phyloP scores from a whole-genome alignment of 176 grass and related monocot species.

The Avena eriantha region DNA sequence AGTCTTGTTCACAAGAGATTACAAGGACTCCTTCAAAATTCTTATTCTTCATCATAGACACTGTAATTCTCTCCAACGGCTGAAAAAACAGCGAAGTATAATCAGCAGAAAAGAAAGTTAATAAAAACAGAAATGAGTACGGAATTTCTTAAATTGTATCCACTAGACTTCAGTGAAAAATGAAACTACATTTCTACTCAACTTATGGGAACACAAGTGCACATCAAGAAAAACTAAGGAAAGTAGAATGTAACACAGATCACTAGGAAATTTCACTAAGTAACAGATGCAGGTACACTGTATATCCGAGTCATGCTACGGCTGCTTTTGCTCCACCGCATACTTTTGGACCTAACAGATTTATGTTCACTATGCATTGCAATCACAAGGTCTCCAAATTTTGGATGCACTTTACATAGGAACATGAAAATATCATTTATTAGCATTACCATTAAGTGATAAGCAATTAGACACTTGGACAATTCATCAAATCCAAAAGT shows the following conservation, averaged over 20 bases:
- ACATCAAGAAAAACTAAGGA: neutral
- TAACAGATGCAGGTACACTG: neutral
- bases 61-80: constrained; percentile 46
- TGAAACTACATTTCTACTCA: neutral
- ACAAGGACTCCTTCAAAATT: constrained; percentile 57
- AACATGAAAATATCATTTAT: constrained; percentile 11
- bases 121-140: constrained; percentile 4
- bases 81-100: constrained; percentile 42
- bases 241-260: neutral
- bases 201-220: neutral
- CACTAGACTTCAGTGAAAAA: neutral
- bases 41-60: constrained; percentile 52
- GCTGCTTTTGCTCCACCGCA: neutral
- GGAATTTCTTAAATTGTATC: neutral
- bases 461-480: neutral
- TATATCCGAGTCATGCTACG: neutral
- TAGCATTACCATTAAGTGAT: neutral
- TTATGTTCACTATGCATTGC: neutral
- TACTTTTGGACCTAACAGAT: neutral
- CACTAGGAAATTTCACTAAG: constrained; percentile 5
- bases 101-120: constrained; percentile 27
- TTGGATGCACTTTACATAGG: neutral
- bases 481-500: constrained; percentile 4
- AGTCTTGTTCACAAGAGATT: constrained; percentile 69
- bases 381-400: neutral